These are phyloP conservation scores for Carpinus fangiana DNA, from an alignment of 306 rosid species.

Conservation along the genomic window DNA sequence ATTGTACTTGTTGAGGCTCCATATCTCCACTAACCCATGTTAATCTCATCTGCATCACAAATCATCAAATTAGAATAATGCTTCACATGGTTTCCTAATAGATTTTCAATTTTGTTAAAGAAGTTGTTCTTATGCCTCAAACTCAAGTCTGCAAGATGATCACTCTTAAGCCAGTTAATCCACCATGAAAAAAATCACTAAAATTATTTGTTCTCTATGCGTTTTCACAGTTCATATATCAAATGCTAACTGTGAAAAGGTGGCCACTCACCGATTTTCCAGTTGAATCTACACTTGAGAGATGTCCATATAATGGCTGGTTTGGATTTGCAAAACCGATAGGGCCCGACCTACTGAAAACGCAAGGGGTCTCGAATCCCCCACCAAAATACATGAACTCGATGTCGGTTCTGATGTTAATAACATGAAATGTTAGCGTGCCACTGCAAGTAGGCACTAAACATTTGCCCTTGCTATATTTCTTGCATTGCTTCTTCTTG, in stretches of 20 bases:
- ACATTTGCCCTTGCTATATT: slow-evolving; percentile 35
- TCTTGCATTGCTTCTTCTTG: slow-evolving; percentile 58
- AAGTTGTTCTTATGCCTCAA: not conserved
- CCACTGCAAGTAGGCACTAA: slow-evolving; percentile 51
- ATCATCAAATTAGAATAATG: not conserved
- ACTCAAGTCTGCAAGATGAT: no score
- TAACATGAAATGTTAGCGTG: slow-evolving; percentile 63
- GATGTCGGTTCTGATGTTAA: slow-evolving; percentile 83
- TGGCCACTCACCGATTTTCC: slow-evolving; percentile 49
- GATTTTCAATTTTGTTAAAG: no score
- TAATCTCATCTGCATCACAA: slow-evolving; percentile 59
- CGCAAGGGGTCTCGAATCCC: slow-evolving; percentile 64
- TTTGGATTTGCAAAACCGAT: slow-evolving; percentile 58
- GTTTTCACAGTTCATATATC: no score
- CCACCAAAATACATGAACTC: slow-evolving; percentile 67
- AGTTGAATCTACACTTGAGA: slow-evolving; percentile 68
- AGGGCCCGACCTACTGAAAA: slow-evolving; percentile 48
- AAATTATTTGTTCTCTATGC: no score
- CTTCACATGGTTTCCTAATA: not conserved
- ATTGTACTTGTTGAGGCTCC: slow-evolving; percentile 63
- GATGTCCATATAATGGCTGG: slow-evolving; percentile 63
- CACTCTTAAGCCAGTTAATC: not conserved
- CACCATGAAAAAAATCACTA: no score
- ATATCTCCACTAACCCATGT: slow-evolving; percentile 86
- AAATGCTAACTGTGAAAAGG: no score